Conservation (phyloP, 352 stramenopile species). For the Thraustotheca clavata region DNA sequence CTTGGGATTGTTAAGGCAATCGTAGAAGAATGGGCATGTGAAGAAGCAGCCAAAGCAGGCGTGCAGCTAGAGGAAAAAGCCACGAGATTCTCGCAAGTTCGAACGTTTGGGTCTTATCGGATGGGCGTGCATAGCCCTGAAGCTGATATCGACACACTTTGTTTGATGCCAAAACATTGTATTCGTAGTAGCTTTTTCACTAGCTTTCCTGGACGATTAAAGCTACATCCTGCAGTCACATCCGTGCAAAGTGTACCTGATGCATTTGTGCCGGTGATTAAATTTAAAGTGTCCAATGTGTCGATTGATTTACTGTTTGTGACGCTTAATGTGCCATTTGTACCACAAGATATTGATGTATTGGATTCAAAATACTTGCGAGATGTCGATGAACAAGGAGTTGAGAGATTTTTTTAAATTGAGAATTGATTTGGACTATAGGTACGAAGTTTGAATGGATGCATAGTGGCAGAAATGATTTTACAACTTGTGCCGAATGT, state of each 20-base stretch:
- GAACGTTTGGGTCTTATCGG: slow-evolving; percentile 89
- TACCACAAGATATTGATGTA: slow-evolving; percentile 63
- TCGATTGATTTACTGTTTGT: slow-evolving; percentile 93
- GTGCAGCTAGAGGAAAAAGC: slow-evolving; percentile 41
- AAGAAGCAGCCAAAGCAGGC: slow-evolving; percentile 37
- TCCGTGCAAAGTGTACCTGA: slow-evolving; percentile 76
- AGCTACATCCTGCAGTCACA: slow-evolving; percentile 57
- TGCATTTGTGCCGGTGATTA: slow-evolving; percentile 93
- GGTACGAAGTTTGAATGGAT: slow-evolving; percentile 35
- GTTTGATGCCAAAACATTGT: slow-evolving; percentile 72
- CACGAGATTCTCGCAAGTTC: slow-evolving; percentile 45
- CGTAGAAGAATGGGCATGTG: slow-evolving; percentile 67
- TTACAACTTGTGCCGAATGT: slow-evolving; percentile 83
- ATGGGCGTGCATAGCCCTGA: slow-evolving; percentile 81
- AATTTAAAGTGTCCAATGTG: slow-evolving; percentile 88
- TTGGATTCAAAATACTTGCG: slow-evolving; percentile 69
- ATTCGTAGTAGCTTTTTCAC: slow-evolving; percentile 83
- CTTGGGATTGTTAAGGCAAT: slow-evolving; percentile 52
- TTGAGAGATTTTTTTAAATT: slow-evolving; percentile 29
- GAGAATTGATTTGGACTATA: slow-evolving; percentile 18
- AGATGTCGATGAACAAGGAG: slow-evolving; percentile 86
- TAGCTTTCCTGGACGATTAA: slow-evolving; percentile 66
- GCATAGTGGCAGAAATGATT: slow-evolving; percentile 92
- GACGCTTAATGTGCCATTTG: slow-evolving; percentile 45
- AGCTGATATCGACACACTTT: slow-evolving; percentile 82